phyloP scores from a whole-genome alignment of 1,284 basidiomycete species.

The Malassezia equina region DNA sequence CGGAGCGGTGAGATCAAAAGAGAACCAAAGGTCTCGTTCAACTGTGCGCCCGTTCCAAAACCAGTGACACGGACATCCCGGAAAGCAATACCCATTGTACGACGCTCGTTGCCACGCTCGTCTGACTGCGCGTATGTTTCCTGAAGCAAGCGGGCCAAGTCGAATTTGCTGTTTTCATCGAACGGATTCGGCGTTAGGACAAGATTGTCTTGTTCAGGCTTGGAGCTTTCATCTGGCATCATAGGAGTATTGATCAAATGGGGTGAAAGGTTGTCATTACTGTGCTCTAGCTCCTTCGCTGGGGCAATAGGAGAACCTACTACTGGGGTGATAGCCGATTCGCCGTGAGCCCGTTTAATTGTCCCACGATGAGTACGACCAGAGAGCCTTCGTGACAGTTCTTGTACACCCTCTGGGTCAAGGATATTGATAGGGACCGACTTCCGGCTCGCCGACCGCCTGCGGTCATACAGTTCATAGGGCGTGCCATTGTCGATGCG shows the following conservation, averaged over 20 bases:
- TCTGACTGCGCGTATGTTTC: conserved; percentile 32
- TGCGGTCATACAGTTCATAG: background rate
- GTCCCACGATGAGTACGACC: background rate
- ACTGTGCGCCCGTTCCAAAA: conserved; percentile 26
- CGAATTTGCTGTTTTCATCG: conserved; percentile 43
- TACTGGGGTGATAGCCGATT: background rate
- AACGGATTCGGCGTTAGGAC: conserved; percentile 22
- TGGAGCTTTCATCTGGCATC: background rate
- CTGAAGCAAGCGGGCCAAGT: conserved; percentile 44
- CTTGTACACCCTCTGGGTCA: conserved; percentile 10
- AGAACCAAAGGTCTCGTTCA: conserved; percentile 26
- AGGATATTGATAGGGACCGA: conserved; percentile 9
- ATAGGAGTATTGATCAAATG: background rate
- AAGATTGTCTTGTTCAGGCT: background rate
- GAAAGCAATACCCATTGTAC: conserved; percentile 33
- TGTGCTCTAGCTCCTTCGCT: background rate
- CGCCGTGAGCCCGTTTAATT: background rate
- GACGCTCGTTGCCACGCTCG: conserved; percentile 26
- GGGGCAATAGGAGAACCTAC: background rate
- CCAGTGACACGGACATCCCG: conserved; percentile 32
- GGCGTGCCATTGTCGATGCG: background rate
- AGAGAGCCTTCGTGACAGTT: conserved; percentile 5
- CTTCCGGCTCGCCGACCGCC: background rate
- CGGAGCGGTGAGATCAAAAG: conserved; percentile 25
- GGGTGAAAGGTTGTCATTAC: background rate